Base-by-base conservation (phyloP, 139 green algal species). In the Pleodorina starrii region DNA sequence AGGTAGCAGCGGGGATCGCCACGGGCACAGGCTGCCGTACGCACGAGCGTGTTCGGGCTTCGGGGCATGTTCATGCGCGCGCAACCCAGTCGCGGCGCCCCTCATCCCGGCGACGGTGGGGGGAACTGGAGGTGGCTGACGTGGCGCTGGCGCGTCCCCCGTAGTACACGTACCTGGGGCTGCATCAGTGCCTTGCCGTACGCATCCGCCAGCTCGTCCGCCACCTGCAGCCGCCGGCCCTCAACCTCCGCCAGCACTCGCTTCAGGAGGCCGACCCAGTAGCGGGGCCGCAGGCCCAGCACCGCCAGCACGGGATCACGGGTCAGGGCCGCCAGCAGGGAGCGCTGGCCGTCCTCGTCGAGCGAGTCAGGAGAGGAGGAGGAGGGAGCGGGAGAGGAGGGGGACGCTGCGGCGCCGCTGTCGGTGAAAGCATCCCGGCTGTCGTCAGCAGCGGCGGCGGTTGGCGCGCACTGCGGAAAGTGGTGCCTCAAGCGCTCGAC, bases 221-320 rank as follows among this genome's bases (percentile, higher is more conserved):
- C 42, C 43, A 48, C 43, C 14, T 43, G 36, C 63, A 66, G 32
- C n/a, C 60, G 9, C 32, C n/a, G 44, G 17, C 4, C 32, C 44
- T 88, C 82, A 21, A 88, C 82, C 46, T 71, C 82, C 27, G 14
- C 44, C 60, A 88, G n/a, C 66, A 88, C 32, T 44, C 82, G 60
- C 68, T 68, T 79, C 9, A 88, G 44, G 0, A 88, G 82, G 11
- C 82, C 69, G 63, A 17, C 36, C 29, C 14, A 57, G 42, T 77
- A 59, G 17, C 10, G 19, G 7, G 0, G 60, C 43, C 21, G 43
- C 44, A 78, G 43, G 1, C 63, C 43, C 43, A 78, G 32, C 60
- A 78, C 40, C n/a, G 25, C 36, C 3, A 66, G 81, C 44, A 78
- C 25, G 6, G 81, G n/a, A 46, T 77, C 81, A 2, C 23, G 12